Conservation (phyloP, 176 grass and related monocot genomes). For the Calamus simplicifolius region DNA sequence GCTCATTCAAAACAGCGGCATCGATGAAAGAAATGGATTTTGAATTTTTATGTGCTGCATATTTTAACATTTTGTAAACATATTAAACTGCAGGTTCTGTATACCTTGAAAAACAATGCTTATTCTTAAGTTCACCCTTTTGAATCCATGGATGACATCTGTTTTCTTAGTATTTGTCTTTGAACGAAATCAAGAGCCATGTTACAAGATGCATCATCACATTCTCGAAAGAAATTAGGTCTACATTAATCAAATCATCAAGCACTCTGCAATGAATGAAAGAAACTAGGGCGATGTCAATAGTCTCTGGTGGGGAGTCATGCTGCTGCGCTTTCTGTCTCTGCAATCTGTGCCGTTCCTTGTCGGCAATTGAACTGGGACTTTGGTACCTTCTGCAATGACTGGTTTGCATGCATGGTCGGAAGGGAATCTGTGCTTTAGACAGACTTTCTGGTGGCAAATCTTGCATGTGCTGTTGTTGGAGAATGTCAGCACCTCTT, state of each 20-base stretch:
- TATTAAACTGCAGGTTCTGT: slow-evolving; percentile 30
- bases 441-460: slow-evolving; percentile 45
- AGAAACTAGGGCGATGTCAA: not conserved
- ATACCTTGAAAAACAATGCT: slow-evolving; percentile 4
- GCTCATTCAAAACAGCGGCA: slow-evolving; percentile 37
- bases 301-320: not conserved
- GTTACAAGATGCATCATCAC: too few relatives aligned
- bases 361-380: slow-evolving; percentile 1
- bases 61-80: slow-evolving; percentile 1
- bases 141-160: too few relatives aligned
- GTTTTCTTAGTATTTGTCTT: too few relatives aligned
- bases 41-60: not conserved
- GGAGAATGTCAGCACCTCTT: slow-evolving; percentile 65
- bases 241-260: too few relatives aligned
- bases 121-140: too few relatives aligned
- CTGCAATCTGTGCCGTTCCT: slow-evolving; percentile 20
- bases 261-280: too few relatives aligned
- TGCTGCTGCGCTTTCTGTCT: slow-evolving; percentile 2
- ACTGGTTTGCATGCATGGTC: slow-evolving; percentile 38
- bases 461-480: slow-evolving; percentile 40
- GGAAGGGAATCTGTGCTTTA: slow-evolving; percentile 55
- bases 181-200: too few relatives aligned
- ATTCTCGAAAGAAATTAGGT: too few relatives aligned
- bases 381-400: not conserved
- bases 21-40: slow-evolving; percentile 12